A percentile compares a stretch with the other conserved stretches of the same genome.
Evolutionary conservation across 208 protist species (phyloP).

Genomic region (Porcisia hertigi): DNA sequence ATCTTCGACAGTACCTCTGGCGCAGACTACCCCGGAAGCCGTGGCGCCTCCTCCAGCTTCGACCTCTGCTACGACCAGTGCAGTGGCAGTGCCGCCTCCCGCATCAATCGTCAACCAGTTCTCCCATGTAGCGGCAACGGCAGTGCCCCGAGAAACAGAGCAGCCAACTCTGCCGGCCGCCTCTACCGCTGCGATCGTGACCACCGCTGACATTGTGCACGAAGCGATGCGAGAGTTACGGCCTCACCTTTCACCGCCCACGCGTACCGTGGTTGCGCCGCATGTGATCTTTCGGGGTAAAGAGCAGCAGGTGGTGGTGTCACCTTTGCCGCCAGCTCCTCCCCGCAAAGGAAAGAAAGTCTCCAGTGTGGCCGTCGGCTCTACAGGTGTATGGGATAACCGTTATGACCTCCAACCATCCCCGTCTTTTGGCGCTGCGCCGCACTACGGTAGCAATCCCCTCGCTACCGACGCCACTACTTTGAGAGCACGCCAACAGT

Average conservation of each 20-base stretch:
- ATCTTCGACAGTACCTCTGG: neutral
- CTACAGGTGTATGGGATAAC: conserved; percentile 38
- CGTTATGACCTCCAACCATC: conserved; percentile 58
- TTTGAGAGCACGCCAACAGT: conserved; percentile 1
- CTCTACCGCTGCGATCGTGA: conserved; percentile 3
- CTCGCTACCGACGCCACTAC: conserved; percentile 3
- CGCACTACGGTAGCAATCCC: conserved; percentile 8
- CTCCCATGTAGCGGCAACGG: neutral
- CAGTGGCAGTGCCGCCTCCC: conserved; percentile 15
- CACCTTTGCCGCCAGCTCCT: conserved; percentile 26
- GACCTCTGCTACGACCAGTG: conserved; percentile 3
- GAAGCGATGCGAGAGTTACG: conserved; percentile 12
- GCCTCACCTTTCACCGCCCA: conserved; percentile 15
- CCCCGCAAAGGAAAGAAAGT: conserved; percentile 9
- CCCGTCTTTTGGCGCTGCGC: conserved; percentile 32
- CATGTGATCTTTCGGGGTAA: conserved; percentile 41
- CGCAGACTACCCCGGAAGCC: neutral
- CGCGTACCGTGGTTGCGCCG: conserved; percentile 33
- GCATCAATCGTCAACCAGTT: conserved; percentile 6
- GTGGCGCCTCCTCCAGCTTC: neutral
- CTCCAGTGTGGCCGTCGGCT: neutral
- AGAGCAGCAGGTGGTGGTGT: conserved; percentile 34
- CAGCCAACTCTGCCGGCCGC: neutral
- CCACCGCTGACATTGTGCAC: conserved; percentile 19
- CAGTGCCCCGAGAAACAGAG: neutral